Conservation (phyloP, 2,329 filamentous ascomycete genomes). For the Cylindrodendrum hubeiense region DNA sequence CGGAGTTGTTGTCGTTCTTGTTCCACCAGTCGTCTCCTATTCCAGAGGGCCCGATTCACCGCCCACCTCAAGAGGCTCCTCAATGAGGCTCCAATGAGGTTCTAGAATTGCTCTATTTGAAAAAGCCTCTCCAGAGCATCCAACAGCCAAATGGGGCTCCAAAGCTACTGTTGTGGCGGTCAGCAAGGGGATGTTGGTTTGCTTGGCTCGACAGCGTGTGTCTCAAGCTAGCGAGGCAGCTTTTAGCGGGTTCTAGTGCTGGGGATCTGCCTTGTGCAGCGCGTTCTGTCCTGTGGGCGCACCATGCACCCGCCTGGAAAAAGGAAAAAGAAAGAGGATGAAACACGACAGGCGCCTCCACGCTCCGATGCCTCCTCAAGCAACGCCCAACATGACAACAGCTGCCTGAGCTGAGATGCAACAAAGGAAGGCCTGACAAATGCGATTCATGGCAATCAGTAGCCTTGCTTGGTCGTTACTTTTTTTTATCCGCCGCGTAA, state of each 20-base stretch:
- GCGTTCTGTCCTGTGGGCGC: slow-evolving; percentile 11
- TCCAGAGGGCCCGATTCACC: neutral
- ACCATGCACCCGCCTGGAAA: slow-evolving; percentile 12
- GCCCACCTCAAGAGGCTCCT: neutral
- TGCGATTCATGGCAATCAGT: slow-evolving; percentile 10
- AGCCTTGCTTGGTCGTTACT: neutral
- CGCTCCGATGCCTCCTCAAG: slow-evolving; percentile 16
- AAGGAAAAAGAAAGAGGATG: slow-evolving; percentile 23
- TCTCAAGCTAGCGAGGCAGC: neutral
- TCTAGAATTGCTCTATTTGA: neutral
- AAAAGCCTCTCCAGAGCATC: neutral
- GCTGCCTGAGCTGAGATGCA: slow-evolving; percentile 4
- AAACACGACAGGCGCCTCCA: slow-evolving; percentile 30
- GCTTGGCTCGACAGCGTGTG: neutral
- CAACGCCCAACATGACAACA: slow-evolving; percentile 15
- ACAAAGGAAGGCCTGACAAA: neutral
- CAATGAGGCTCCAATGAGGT: neutral
- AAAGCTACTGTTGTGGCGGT: neutral
- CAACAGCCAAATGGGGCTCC: neutral
- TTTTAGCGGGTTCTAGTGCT: neutral
- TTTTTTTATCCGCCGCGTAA: neutral
- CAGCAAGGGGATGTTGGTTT: neutral
- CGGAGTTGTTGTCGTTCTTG: neutral
- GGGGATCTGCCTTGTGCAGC: slow-evolving; percentile 6
- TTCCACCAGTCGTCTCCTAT: slow-evolving; percentile 1